Evolutionary conservation across 1,139 yeast species (phyloP).

Genomic region (Arxiozyma bovina): DNA sequence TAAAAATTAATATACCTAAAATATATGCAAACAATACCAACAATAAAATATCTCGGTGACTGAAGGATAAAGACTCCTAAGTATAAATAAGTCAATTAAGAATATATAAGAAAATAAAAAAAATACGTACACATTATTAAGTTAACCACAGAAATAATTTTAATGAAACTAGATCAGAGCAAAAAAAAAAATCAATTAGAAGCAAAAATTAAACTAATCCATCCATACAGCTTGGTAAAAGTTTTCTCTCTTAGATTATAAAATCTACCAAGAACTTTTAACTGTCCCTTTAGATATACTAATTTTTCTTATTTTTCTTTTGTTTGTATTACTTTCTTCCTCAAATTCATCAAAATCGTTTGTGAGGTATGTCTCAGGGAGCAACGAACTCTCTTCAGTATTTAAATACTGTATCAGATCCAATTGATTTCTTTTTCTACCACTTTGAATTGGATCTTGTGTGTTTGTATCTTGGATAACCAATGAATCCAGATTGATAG

Average conservation of each 20-base stretch:
- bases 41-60: neutral
- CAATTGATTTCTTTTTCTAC: conserved; percentile 19
- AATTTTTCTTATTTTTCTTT: conserved; percentile 25
- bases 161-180: neutral
- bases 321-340: conserved; percentile 10
- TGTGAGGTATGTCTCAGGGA: neutral
- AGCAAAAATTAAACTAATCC: neutral
- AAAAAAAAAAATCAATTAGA: neutral
- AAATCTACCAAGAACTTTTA: conserved; percentile 24
- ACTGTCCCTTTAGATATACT: conserved; percentile 29
- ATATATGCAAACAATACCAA: neutral
- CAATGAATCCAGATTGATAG: conserved; percentile 11
- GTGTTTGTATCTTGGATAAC: conserved; percentile 11
- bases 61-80: neutral
- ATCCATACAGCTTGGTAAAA: neutral
- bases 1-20: neutral
- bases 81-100: neutral
- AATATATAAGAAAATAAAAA: no score
- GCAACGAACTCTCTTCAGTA: conserved; percentile 10
- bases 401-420: conserved; percentile 15
- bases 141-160: no score
- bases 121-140: neutral
- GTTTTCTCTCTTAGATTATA: neutral
- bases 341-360: neutral
- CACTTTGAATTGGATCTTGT: conserved; percentile 8